phyloP scores from a whole-genome alignment of 768 basidiomycete genomes.

The Pleurotus sapidus region DNA sequence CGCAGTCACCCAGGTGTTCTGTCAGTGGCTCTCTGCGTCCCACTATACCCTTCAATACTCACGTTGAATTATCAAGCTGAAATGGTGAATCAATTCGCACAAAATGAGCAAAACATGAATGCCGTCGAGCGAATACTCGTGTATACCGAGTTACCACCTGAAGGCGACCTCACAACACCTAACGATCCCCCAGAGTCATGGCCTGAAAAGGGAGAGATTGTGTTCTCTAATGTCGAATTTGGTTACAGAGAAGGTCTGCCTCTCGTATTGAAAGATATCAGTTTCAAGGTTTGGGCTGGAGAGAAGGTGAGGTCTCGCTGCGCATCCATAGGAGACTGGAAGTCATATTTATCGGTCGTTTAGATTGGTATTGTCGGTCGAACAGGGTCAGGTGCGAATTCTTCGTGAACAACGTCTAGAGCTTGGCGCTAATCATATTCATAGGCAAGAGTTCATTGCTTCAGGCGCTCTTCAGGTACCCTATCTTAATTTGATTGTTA shows the following conservation, averaged over 20 bases:
- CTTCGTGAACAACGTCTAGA: background rate
- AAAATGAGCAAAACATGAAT: constrained; percentile 71
- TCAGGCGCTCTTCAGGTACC: constrained; percentile 51
- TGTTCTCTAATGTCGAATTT: constrained; percentile 54
- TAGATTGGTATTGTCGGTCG: constrained; percentile 47
- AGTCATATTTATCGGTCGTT: background rate
- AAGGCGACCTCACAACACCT: constrained; percentile 42
- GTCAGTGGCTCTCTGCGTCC: constrained; percentile 26
- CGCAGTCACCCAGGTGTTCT: constrained; percentile 50
- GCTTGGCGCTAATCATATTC: background rate
- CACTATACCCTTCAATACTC: background rate
- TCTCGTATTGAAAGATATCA: constrained; percentile 58
- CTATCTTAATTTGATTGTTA: background rate
- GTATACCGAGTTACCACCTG: constrained; percentile 59
- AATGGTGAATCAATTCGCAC: constrained; percentile 53
- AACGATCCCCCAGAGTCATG: constrained; percentile 46
- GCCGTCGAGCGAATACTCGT: constrained; percentile 69
- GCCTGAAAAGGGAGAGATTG: constrained; percentile 50
- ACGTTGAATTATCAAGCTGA: constrained; percentile 35
- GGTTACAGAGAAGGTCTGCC: constrained; percentile 64
- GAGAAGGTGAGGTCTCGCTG: constrained; percentile 50
- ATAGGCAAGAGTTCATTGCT: constrained; percentile 54
- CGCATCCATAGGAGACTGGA: background rate
- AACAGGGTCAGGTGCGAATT: constrained; percentile 37
- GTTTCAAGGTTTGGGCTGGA: constrained; percentile 52